Base-by-base conservation (phyloP, 441 rosid genomes). In the Corymbia citriodora region DNA sequence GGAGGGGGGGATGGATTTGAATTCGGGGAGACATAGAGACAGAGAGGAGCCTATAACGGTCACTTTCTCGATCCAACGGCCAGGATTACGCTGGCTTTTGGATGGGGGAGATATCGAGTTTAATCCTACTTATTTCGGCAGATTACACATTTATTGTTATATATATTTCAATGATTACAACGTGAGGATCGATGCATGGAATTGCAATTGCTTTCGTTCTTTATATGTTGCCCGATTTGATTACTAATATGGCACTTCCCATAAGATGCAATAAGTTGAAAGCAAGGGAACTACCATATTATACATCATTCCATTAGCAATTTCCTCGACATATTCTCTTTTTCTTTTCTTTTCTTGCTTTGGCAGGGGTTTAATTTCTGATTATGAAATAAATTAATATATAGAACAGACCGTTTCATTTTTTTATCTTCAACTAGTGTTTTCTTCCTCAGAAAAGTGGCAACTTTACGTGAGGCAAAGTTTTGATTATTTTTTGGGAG, bases 1-100 rank as follows among this genome's bases (percentile, higher is more conserved):
- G 21, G 70, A 49, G 53, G 29, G 68, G n/a, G 27, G 79, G 61
- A 48, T 8, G 68, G 87, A 25, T 50, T 59, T 53, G 63, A 36
- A 86, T 90, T 63, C 29, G 59, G 45, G 9, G 63, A 14, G 48
- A 88, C 89, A 79, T 50, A 90, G 89, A 23, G 86, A 49, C 54
- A 48, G 87, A 36, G 89, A 85, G 50, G 88, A 72, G 83, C 72
- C 92, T 70, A 86, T 81, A 94, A 95, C 96, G 95, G 96, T 93
- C 92, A 89, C 93, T 90, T 83, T 87, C 79, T 31, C 55, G 25
- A 93, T 94, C 94, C 5, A 88, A 93, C 95, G 94, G 96, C n/a
- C 54, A 27, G 36, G 27, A 81, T 90, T 91, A 36, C 87, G 16
- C 61, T 88, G 49, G 18, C 17, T 45, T 74, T 79, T 10, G 85